phyloP scores from a whole-genome alignment of 305 asterid genomes.

The Ilex paraguariensis region DNA sequence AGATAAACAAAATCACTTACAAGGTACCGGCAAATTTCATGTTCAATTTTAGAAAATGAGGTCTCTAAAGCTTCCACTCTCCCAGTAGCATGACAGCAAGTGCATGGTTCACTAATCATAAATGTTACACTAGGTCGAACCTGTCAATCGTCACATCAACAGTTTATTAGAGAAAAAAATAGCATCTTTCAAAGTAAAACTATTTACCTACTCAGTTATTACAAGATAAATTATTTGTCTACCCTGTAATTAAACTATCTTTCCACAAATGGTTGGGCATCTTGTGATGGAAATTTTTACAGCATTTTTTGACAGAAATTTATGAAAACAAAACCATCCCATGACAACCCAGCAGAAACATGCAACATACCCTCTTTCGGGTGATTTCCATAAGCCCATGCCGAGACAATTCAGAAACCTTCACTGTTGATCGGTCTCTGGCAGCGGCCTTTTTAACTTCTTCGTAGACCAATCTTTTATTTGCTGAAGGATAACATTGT shows the following conservation, averaged over 20 bases:
- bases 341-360: not conserved
- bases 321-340: not conserved
- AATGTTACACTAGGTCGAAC: constrained; percentile 96
- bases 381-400: constrained; percentile 98
- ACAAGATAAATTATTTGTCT: too few relatives aligned
- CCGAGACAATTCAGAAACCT: constrained; percentile 84
- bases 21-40: constrained; percentile 79
- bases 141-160: constrained; percentile 37
- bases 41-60: constrained; percentile 91
- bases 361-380: constrained; percentile 71
- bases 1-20: constrained; percentile 35
- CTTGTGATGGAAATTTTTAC: too few relatives aligned
- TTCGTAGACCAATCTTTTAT: constrained; percentile 85
- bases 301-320: too few relatives aligned
- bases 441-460: constrained; percentile 78
- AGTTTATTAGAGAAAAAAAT: constrained; percentile 7
- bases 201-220: too few relatives aligned
- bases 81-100: constrained; percentile 91
- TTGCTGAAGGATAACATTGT: constrained; percentile 48
- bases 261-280: too few relatives aligned
- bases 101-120: constrained; percentile 97
- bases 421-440: constrained; percentile 87
- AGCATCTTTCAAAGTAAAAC: too few relatives aligned
- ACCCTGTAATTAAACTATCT: too few relatives aligned
- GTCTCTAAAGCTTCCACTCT: constrained; percentile 97